A percentile compares a stretch with the other conserved stretches of the same genome.
phyloP scores from a whole-genome alignment of 176 grass and related monocot genomes.

The Typha latifolia region DNA sequence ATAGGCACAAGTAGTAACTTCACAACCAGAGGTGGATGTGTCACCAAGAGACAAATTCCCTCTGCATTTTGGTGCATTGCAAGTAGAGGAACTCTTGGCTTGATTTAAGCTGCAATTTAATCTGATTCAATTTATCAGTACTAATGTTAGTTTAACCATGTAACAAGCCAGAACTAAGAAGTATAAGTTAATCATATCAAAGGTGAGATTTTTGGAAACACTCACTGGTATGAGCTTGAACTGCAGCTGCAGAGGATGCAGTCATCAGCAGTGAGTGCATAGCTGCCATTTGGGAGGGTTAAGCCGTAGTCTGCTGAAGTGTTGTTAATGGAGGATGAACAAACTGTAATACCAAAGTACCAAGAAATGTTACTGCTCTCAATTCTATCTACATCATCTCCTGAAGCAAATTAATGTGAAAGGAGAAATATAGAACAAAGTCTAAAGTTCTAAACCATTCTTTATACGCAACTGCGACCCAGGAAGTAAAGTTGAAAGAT shows the following conservation, averaged over 20 bases:
- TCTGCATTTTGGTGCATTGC: constrained; percentile 42
- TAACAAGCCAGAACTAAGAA: not conserved
- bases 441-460: too few species aligned
- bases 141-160: not conserved
- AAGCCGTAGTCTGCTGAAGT: constrained; percentile 47
- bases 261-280: constrained; percentile 71
- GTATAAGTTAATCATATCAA: too few species aligned
- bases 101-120: constrained; percentile 51
- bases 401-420: not conserved
- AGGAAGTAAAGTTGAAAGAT: too few species aligned
- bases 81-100: constrained; percentile 43
- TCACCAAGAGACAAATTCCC: constrained; percentile 58
- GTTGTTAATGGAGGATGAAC: constrained; percentile 62
- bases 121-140: constrained; percentile 28
- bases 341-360: constrained; percentile 30
- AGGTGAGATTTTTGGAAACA: not conserved
- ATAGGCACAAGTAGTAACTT: constrained; percentile 49
- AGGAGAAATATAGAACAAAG: too few species aligned
- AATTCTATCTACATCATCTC: not conserved
- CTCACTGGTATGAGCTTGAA: constrained; percentile 74
- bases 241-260: constrained; percentile 82
- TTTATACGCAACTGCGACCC: too few species aligned
- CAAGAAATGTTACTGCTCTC: not conserved
- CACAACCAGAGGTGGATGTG: constrained; percentile 42
- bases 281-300: constrained; percentile 63